A percentile compares a stretch with the other conserved stretches of the same genome.
Conservation (phyloP, 2,329 filamentous ascomycete genomes). For the Aureobasidium sp. region DNA sequence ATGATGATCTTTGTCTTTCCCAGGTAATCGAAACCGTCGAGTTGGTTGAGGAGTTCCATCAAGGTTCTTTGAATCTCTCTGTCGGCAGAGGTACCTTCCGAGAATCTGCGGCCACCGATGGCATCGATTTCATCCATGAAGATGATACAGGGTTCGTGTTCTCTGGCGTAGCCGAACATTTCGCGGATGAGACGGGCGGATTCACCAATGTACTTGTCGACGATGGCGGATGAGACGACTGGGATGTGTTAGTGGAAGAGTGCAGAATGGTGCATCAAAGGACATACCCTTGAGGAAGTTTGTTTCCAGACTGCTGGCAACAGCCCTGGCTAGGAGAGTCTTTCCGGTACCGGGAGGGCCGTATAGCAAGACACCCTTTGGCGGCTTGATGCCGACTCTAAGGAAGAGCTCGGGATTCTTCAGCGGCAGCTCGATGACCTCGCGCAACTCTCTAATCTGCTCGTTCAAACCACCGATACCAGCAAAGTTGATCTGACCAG, state of each 20-base stretch:
- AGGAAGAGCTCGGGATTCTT: slow-evolving; percentile 98
- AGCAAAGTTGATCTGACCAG: slow-evolving; percentile 93
- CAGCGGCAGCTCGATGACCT: slow-evolving; percentile 94
- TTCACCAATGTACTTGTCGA: slow-evolving; percentile 99
- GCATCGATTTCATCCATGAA: slow-evolving; percentile 99
- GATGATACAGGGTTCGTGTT: slow-evolving; percentile 99
- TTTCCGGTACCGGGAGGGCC: slow-evolving; percentile 96
- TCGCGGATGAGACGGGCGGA: slow-evolving; percentile 94
- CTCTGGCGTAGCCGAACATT: slow-evolving; percentile 99
- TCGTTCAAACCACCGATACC: slow-evolving; percentile 97
- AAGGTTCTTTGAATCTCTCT: slow-evolving; percentile 96
- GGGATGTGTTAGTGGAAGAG: slow-evolving; percentile 15
- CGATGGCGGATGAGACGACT: slow-evolving; percentile 98
- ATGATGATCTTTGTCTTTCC: slow-evolving; percentile 99
- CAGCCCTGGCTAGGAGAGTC: slow-evolving; percentile 85
- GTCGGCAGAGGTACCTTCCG: slow-evolving; percentile 93
- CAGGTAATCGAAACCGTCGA: slow-evolving; percentile 98
- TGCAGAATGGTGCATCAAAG: too few relatives aligned
- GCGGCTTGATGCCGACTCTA: slow-evolving; percentile 95
- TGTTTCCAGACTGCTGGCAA: slow-evolving; percentile 92
- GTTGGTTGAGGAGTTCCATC: slow-evolving; percentile 97
- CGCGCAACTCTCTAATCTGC: slow-evolving; percentile 92
- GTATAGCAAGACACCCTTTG: slow-evolving; percentile 93
- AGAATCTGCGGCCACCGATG: slow-evolving; percentile 93
- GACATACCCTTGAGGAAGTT: slow-evolving; percentile 88